These are phyloP conservation scores for Volutella citrinella DNA, from an alignment of 2,329 filamentous ascomycete species.

Conservation along the genomic window DNA sequence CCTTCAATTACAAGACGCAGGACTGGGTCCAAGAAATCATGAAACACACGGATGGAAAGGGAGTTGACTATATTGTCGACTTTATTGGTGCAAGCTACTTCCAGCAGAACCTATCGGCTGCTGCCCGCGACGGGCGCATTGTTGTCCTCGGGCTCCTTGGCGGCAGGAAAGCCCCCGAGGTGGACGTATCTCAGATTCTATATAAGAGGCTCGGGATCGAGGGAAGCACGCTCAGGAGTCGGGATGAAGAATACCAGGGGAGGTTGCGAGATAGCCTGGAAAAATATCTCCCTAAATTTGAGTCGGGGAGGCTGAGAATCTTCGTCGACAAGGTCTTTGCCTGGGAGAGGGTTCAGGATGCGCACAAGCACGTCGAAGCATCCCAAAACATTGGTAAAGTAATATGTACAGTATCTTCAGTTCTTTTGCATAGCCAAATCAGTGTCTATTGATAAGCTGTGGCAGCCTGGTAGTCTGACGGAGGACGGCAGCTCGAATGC, in stretches of 20 bases:
- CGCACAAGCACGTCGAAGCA: conserved; percentile 66
- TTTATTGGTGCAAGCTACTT: conserved; percentile 82
- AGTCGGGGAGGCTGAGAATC: conserved; percentile 69
- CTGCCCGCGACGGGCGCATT: conserved; percentile 72
- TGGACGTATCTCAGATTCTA: conserved; percentile 70
- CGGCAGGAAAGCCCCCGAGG: conserved; percentile 64
- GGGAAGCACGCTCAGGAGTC: conserved; percentile 75
- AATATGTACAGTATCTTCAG: too few relatives aligned
- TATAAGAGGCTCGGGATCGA: conserved; percentile 74
- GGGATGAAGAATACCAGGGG: conserved; percentile 75
- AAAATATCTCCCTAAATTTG: conserved; percentile 70
- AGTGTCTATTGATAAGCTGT: too few relatives aligned
- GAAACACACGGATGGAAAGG: conserved; percentile 68
- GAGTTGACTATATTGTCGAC: conserved; percentile 84
- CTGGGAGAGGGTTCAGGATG: conserved; percentile 70
- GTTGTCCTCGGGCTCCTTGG: conserved; percentile 74
- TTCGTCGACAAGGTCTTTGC: conserved; percentile 75
- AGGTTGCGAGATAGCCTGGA: conserved; percentile 70
- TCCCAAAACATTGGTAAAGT: conserved; percentile 70
- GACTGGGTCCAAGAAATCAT: conserved; percentile 74
- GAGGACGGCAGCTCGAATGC: too few relatives aligned
- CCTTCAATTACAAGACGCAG: conserved; percentile 78
- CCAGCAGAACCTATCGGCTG: conserved; percentile 70
- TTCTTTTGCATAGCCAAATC: too few relatives aligned
- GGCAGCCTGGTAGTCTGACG: too few relatives aligned